Evolutionary conservation across 2,329 filamentous ascomycete genomes (phyloP).

Genomic region (Sphaerostilbella broomeana): DNA sequence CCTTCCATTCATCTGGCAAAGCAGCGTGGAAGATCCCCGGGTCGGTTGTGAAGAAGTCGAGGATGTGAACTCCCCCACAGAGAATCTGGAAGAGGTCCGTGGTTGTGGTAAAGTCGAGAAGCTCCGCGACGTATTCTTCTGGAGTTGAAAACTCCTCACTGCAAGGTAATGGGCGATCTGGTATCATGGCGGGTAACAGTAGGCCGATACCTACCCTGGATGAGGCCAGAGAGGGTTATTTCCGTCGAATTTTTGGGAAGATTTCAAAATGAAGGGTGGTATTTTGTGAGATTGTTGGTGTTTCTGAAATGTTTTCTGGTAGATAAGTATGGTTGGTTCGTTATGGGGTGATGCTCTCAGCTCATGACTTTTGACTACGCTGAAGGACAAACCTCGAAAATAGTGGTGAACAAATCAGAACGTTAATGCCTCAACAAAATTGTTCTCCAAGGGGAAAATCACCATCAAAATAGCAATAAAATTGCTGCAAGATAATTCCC

Average conservation of each 20-base stretch:
- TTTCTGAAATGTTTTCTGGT: too few species aligned
- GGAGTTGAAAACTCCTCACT: constrained; percentile 60
- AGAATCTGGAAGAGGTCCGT: constrained; percentile 76
- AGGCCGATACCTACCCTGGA: constrained; percentile 4
- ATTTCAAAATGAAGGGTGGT: too few species aligned
- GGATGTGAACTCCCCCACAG: constrained; percentile 94
- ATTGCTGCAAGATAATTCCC: too few species aligned
- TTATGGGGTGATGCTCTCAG: too few species aligned
- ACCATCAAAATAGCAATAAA: too few species aligned
- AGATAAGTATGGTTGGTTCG: too few species aligned
- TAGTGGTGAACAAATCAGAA: too few species aligned
- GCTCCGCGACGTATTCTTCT: constrained; percentile 71
- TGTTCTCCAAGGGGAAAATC: too few species aligned
- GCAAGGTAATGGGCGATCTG: constrained; percentile 57
- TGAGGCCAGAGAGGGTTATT: neutral
- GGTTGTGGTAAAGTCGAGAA: constrained; percentile 69
- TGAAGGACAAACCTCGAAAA: too few species aligned
- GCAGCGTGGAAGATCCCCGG: constrained; percentile 75
- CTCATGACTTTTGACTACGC: too few species aligned
- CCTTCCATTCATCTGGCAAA: constrained; percentile 73
- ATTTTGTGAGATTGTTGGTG: too few species aligned
- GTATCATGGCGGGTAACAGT: constrained; percentile 33
- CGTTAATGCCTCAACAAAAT: too few species aligned
- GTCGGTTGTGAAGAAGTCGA: constrained; percentile 88
- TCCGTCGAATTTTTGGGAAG: neutral